A percentile compares a stretch with the other conserved stretches of the same genome.
phyloP scores from a whole-genome alignment of 2,329 filamentous ascomycete genomes.

The Ceratocystis huliohia region DNA sequence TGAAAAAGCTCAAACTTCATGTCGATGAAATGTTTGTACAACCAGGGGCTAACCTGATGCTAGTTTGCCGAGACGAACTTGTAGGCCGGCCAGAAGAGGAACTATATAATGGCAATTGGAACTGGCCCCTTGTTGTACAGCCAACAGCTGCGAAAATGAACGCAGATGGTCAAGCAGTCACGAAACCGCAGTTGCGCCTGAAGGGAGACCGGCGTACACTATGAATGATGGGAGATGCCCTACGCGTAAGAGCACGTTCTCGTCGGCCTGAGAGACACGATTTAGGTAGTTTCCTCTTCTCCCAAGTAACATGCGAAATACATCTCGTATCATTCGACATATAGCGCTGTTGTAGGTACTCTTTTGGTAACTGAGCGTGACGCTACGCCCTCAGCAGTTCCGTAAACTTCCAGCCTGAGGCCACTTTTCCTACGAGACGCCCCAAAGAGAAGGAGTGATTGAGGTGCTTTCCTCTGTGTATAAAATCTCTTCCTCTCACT shows the following conservation, averaged over 20 bases:
- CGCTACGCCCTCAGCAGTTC: not conserved
- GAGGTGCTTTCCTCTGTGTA: not conserved
- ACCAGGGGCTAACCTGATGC: too few species aligned
- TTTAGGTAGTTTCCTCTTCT: not conserved
- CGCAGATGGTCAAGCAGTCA: not conserved
- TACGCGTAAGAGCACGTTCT: not conserved
- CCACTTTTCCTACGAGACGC: not conserved
- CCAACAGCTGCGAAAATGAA: not conserved
- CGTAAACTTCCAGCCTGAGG: not conserved
- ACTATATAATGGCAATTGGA: not conserved
- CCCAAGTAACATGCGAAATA: not conserved
- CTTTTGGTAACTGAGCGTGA: not conserved
- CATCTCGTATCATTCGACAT: not conserved
- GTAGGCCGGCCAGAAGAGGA: not conserved
- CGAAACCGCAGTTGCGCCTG: not conserved
- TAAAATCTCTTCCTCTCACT: constrained; percentile 2
- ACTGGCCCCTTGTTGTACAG: not conserved
- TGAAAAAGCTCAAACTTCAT: not conserved
- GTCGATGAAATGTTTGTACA: not conserved
- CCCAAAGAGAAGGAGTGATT: not conserved
- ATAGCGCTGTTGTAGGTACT: not conserved
- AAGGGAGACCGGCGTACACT: not conserved
- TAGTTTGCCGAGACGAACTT: not conserved
- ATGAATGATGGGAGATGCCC: not conserved
- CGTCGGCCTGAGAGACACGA: not conserved